Base-by-base conservation (phyloP, 2,329 filamentous ascomycete genomes). In the Botrytis medusae region DNA sequence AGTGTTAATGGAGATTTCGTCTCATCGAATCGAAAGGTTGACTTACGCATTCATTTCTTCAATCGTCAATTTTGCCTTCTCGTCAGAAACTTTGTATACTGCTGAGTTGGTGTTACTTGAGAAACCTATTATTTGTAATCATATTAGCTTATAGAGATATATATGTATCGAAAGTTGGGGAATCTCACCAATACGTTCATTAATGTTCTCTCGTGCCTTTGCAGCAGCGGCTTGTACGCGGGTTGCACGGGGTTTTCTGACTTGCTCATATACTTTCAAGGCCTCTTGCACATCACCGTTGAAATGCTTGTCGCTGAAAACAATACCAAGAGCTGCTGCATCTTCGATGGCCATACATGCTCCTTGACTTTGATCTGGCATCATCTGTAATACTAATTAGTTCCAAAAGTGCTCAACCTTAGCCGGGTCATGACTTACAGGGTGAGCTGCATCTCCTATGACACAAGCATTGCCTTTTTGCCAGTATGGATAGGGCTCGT, bases 361-460 rank as follows among this genome's bases (percentile, higher is more conserved):
- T 10, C 83, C 90, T 80, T 93, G 90, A 73, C 87, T 90, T 79
- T 92, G 90, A 78, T 92, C 86, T 1, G 90, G 89, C 87, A 92
- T 88, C 88, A 91, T 91, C 57, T 72, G 60, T 18, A 69, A 29
- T 51, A 57, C n/a, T 2, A 32, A 42, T 63, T 46, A 73, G 40
- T 62, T 32, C 4, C 10, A 16, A 64, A 46, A 22, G 8, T 29
- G 25, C 29, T 20, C 4, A 22, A 34, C 1, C 5, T 10, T 32
- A 51, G 32, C 25, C 22, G 10, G 10, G 22, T 18, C 37, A 5
- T 34, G 2, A 29, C 59, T 62, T 72, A 73, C 72, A 14, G 90
- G 90, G 77, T 92, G 90, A 2, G 85, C 90, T 14, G 91, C 90
- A 78, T 93, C 91, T 6, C 91, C 91, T 20, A 93, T 79, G 0